phyloP scores from a whole-genome alignment of 2,329 filamentous ascomycete genomes.

The Aspergillus tanneri region DNA sequence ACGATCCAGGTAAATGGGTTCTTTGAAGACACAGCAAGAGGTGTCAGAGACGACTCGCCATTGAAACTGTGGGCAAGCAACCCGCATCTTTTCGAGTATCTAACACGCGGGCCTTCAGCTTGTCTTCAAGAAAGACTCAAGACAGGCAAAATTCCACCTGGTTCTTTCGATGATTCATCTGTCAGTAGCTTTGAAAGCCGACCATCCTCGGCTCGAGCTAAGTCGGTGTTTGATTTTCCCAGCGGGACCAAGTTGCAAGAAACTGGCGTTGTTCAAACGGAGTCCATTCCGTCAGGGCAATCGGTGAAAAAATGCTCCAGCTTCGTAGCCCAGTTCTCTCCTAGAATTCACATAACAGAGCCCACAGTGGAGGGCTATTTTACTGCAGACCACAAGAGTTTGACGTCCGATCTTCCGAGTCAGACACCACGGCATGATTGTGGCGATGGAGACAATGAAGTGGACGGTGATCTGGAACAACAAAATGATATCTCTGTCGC shows the following conservation, averaged over 20 bases:
- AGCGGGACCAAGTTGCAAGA: background rate
- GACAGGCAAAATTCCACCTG: conserved; percentile 22
- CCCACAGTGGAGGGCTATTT: conserved; percentile 24
- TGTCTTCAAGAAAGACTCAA: conserved; percentile 57
- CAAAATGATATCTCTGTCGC: no score
- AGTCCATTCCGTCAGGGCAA: conserved; percentile 17
- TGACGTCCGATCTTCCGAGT: conserved; percentile 5
- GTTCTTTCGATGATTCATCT: conserved; percentile 30
- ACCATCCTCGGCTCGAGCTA: conserved; percentile 20
- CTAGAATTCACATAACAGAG: conserved; percentile 32
- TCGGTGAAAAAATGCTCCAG: conserved; percentile 25
- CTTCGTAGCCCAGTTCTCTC: conserved; percentile 24
- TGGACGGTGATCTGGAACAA: no score
- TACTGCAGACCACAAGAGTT: conserved; percentile 11
- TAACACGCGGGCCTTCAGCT: conserved; percentile 55
- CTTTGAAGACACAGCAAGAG: conserved; percentile 60
- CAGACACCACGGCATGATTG: background rate
- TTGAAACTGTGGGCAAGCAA: conserved; percentile 35
- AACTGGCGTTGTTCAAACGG: background rate
- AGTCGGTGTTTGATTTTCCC: background rate
- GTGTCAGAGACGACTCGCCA: conserved; percentile 44
- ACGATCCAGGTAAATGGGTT: conserved; percentile 61
- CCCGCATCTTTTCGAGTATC: conserved; percentile 47
- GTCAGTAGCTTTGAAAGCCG: conserved; percentile 33
- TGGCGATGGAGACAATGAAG: background rate